Conservation (phyloP, 179 eudicot genomes). For the Amaranthus tricolor region DNA sequence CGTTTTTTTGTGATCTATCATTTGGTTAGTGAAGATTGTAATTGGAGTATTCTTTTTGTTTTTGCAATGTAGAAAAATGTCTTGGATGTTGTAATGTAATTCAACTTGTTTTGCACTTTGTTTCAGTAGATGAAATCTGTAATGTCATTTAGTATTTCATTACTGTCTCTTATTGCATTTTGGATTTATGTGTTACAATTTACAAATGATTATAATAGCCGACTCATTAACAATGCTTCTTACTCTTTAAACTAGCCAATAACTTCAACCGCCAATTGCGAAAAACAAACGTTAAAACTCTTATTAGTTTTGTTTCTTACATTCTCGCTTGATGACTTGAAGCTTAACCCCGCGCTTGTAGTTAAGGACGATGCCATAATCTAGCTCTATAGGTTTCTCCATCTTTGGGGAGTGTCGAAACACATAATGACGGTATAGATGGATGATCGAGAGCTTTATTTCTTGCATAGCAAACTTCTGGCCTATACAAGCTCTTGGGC, state of each 20-base stretch:
- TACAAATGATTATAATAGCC: neutral
- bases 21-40: constrained; percentile 12
- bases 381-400: constrained; percentile 76
- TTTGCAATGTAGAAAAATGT: constrained; percentile 29
- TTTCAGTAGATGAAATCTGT: constrained; percentile 24
- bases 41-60: constrained; percentile 31
- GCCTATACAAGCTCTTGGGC: constrained; percentile 94
- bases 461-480: constrained; percentile 85
- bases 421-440: constrained; percentile 59
- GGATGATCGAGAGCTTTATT: constrained; percentile 68
- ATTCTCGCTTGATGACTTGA: constrained; percentile 48
- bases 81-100: constrained; percentile 28
- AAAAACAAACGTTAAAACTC: too few species aligned
- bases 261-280: too few species aligned
- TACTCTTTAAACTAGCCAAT: too few species aligned
- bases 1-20: constrained; percentile 7
- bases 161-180: neutral
- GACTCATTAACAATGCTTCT: too few species aligned
- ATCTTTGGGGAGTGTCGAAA: constrained; percentile 75
- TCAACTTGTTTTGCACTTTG: constrained; percentile 11
- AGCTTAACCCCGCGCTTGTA: constrained; percentile 85
- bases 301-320: neutral
- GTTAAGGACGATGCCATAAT: constrained; percentile 77
- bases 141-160: neutral
- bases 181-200: neutral